Evolutionary conservation across 139 green algal species (phyloP).

Genomic region (Coelastrella sp.): DNA sequence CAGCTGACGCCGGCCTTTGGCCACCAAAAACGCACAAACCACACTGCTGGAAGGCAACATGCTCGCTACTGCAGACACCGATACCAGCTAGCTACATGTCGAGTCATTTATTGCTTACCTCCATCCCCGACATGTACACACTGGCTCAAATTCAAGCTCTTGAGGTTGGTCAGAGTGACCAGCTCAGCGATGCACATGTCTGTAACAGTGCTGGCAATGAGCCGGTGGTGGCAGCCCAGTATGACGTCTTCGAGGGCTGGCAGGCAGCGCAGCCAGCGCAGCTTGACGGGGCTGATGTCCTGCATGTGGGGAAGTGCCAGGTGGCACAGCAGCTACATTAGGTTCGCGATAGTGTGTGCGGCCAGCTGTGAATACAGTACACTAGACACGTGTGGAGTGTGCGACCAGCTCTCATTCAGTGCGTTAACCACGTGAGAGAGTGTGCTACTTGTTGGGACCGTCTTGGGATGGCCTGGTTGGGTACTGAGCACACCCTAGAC

Average conservation of each 20-base stretch:
- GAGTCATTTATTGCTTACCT: slow-evolving; percentile 38
- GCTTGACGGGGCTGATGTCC: slow-evolving; percentile 47
- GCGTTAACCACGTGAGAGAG: neutral
- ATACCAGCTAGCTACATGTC: neutral
- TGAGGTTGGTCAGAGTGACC: slow-evolving; percentile 41
- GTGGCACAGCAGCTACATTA: neutral
- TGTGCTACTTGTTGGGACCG: too few relatives aligned
- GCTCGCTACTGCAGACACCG: neutral
- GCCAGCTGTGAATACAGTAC: too few relatives aligned
- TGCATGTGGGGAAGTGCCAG: slow-evolving; percentile 6
- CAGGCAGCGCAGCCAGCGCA: slow-evolving; percentile 44
- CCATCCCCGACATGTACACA: slow-evolving; percentile 68
- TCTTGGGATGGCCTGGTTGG: too few relatives aligned
- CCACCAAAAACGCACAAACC: too few relatives aligned
- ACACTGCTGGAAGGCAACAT: too few relatives aligned
- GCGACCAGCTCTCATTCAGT: neutral
- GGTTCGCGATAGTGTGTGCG: neutral
- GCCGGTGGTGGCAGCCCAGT: slow-evolving; percentile 47
- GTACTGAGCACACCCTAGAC: too few relatives aligned
- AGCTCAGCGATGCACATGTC: slow-evolving; percentile 57
- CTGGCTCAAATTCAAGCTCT: slow-evolving; percentile 58
- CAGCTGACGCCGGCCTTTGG: too few relatives aligned
- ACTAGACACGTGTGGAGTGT: too few relatives aligned
- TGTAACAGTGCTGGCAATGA: slow-evolving; percentile 55
- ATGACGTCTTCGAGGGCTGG: slow-evolving; percentile 40